These are phyloP conservation scores for Cyphellophora europaea DNA, from an alignment of 2,329 filamentous ascomycete species.

Conservation along the genomic window DNA sequence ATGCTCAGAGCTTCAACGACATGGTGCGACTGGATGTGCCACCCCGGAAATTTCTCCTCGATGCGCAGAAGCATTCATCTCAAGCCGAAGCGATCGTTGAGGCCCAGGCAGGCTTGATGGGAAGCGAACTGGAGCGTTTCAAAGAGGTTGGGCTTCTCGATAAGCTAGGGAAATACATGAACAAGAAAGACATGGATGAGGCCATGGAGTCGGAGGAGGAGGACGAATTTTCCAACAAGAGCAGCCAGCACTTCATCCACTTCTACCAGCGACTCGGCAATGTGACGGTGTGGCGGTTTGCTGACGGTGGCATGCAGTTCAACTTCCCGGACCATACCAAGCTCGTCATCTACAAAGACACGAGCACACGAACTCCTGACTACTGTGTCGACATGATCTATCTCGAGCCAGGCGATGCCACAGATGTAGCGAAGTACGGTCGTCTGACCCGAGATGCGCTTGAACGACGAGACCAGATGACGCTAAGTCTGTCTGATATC, in stretches of 20 bases:
- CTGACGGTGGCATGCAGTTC: constrained; percentile 40
- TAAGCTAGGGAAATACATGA: constrained; percentile 45
- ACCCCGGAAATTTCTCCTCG: constrained; percentile 26
- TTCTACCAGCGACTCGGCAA: constrained; percentile 43
- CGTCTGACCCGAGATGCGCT: constrained; percentile 31
- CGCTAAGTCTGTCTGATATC: constrained; percentile 20
- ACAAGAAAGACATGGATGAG: constrained; percentile 34
- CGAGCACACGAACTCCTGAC: constrained; percentile 15
- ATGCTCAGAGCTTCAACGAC: constrained; percentile 34
- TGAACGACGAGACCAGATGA: constrained; percentile 20
- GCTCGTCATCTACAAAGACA: constrained; percentile 31
- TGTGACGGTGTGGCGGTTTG: constrained; percentile 44
- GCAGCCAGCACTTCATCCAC: constrained; percentile 34
- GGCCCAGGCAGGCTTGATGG: constrained; percentile 18
- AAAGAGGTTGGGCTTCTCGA: constrained; percentile 39
- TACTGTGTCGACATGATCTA: constrained; percentile 37
- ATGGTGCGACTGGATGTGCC: constrained; percentile 32
- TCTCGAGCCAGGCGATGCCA: constrained; percentile 35
- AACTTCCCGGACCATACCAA: constrained; percentile 46
- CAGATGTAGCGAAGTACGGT: constrained; percentile 30
- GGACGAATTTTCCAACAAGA: constrained; percentile 15
- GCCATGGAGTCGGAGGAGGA: constrained; percentile 13
- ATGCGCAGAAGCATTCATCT: constrained; percentile 10
- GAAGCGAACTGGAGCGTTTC: constrained; percentile 36
- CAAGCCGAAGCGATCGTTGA: constrained; percentile 17